Evolutionary conservation across 2,329 filamentous ascomycete species (phyloP).

Genomic region (Aspergillus clavatus): DNA sequence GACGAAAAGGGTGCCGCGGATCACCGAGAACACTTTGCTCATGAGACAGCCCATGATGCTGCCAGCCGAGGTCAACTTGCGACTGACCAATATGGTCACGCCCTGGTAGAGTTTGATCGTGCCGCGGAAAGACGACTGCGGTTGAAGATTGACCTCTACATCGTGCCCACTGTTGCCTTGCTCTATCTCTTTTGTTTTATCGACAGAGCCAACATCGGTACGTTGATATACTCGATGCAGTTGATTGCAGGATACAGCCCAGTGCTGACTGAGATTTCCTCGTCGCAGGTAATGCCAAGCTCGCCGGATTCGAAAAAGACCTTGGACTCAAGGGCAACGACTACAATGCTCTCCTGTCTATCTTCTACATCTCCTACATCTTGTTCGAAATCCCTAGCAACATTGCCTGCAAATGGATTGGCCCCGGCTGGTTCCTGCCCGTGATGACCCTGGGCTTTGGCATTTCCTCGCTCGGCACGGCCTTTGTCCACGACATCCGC

Average conservation of each 20-base stretch:
- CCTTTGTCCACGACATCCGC: conserved; percentile 55
- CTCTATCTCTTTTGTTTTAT: conserved; percentile 72
- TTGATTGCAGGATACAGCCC: no score
- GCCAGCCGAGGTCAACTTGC: conserved; percentile 45
- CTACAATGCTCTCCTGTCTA: conserved; percentile 63
- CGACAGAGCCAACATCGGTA: conserved; percentile 68
- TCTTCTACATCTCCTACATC: conserved; percentile 71
- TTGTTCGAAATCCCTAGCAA: conserved; percentile 67
- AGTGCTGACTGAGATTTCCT: neutral
- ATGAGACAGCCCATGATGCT: conserved; percentile 29
- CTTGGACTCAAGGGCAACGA: conserved; percentile 58
- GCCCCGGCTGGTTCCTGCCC: conserved; percentile 68
- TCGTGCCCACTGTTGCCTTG: conserved; percentile 61
- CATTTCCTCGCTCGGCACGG: conserved; percentile 59
- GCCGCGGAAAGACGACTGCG: conserved; percentile 55
- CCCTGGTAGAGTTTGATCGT: conserved; percentile 53
- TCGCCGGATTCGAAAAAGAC: conserved; percentile 62
- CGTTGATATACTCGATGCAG: neutral
- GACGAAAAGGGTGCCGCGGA: conserved; percentile 21
- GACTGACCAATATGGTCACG: conserved; percentile 49
- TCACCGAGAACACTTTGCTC: conserved; percentile 14
- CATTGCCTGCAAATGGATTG: conserved; percentile 64
- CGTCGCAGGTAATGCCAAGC: conserved; percentile 59
- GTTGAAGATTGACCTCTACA: conserved; percentile 60
- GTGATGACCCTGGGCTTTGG: conserved; percentile 59